Percentiles rank a stretch among this genome's conserved stretches.
Conservation (phyloP, 2,329 filamentous ascomycete genomes). For the Fulvia fulva region DNA sequence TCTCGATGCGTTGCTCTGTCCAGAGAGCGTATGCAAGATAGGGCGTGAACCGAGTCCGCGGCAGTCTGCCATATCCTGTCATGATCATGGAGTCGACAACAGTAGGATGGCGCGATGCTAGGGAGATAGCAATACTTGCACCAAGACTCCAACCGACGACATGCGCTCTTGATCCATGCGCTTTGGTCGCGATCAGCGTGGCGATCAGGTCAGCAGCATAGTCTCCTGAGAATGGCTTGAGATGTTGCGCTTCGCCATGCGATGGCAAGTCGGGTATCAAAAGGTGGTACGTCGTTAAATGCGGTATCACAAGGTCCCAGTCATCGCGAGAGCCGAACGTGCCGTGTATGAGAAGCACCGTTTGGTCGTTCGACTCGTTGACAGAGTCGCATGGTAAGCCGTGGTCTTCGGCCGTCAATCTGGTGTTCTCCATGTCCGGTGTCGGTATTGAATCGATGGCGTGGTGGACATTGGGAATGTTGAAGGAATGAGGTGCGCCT, state of each 20-base stretch:
- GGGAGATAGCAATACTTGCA: slow-evolving; percentile 23
- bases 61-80: slow-evolving; percentile 20
- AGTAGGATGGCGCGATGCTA: slow-evolving; percentile 19
- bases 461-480: neutral
- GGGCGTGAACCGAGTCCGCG: slow-evolving; percentile 4
- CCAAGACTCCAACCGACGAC: slow-evolving; percentile 29
- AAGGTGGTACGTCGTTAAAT: slow-evolving; percentile 23
- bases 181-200: slow-evolving; percentile 21
- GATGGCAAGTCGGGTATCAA: slow-evolving; percentile 25
- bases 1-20: slow-evolving; percentile 16
- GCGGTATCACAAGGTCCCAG: slow-evolving; percentile 24
- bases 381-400: slow-evolving; percentile 10
- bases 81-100: slow-evolving; percentile 23
- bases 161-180: slow-evolving; percentile 18
- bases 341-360: slow-evolving; percentile 27
- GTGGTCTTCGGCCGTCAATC: neutral
- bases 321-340: slow-evolving; percentile 17
- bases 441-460: neutral
- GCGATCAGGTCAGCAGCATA: slow-evolving; percentile 20
- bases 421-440: neutral
- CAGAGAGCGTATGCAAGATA: slow-evolving; percentile 18
- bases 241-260: slow-evolving; percentile 19
- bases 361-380: slow-evolving; percentile 10
- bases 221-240: slow-evolving; percentile 22
- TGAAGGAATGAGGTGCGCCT: neutral